These are phyloP conservation scores for Solanum chacoense DNA, from an alignment of 305 asterid genomes.

Conservation along the genomic window DNA sequence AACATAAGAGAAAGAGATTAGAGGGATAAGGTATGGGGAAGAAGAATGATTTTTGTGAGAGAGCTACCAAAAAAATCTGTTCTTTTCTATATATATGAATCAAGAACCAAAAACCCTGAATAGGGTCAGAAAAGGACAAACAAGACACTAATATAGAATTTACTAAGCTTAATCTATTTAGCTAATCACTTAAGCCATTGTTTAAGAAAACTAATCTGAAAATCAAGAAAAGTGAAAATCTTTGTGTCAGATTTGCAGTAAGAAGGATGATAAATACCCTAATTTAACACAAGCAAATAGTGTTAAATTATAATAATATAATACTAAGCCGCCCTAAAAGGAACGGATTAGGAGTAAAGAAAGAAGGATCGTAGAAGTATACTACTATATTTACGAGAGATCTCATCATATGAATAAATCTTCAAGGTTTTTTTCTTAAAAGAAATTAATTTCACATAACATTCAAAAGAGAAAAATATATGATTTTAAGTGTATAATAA, in stretches of 20 bases:
- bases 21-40: constrained; percentile 12
- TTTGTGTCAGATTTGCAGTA: neutral
- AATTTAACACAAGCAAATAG: neutral
- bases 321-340: neutral
- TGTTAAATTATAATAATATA: neutral
- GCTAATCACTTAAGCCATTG: neutral
- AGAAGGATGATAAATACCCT: neutral
- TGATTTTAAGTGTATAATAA: neutral
- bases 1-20: neutral
- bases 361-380: neutral
- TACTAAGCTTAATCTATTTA: neutral
- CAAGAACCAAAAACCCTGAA: neutral
- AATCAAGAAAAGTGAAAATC: neutral
- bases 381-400: neutral
- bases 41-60: neutral
- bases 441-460: neutral
- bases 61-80: neutral
- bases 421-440: neutral
- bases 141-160: neutral
- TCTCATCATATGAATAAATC: neutral
- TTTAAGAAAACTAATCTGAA: neutral
- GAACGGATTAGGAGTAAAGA: neutral
- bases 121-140: neutral
- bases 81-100: neutral
- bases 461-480: no score